Base-by-base conservation (phyloP, 2,329 filamentous ascomycete genomes). In the Phialophora macrospora region DNA sequence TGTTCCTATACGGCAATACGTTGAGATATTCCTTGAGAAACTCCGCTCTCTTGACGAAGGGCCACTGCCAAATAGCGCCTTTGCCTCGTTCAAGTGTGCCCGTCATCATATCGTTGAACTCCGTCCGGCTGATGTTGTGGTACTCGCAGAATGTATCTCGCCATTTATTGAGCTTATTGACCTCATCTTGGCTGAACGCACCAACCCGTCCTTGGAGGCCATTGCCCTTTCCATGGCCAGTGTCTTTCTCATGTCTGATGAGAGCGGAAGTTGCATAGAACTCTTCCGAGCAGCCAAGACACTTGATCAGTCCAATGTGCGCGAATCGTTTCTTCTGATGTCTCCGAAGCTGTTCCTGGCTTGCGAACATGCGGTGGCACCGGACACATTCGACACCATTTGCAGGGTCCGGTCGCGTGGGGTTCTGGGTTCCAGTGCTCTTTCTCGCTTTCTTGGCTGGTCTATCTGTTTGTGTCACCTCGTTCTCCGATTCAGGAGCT, bases 11-110 rank as follows among this genome's bases (percentile, higher is more conserved):
- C 3, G 79, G 79, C 9, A 80, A 67, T 3, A 76, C 69, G 24
- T 66, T 68, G 64, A 77, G 77, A 57, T 79, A 75, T 4, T 69
- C 61, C 17, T 73, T 65, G 74, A 79, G 77, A 56, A 81, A 80
- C 0, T 78, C 73, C 9, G 32, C n/a, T 65, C 77, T 77, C 0
- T 59, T 67, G 51, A 76, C 68, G 41, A 71, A 70, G 2, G 52
- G 32, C 66, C 69, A 70, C 12, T 46, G 32, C 65, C 64, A 69
- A 24, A 3, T 55, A 17, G 28, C 41, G 14, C 46, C 54, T 28
- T 54, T 61, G 4, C 38, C 56, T 55, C 66, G 58, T 28, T 63
- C 55, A n/a, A 63, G 4, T n/a, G 69, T 68, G 24, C 60, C 70
- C 9, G 69, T 70, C 71, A 73, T 73, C 62, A 72, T 69, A 3